phyloP scores from a whole-genome alignment of 768 basidiomycete species.

The Cystofilobasidium macerans region DNA sequence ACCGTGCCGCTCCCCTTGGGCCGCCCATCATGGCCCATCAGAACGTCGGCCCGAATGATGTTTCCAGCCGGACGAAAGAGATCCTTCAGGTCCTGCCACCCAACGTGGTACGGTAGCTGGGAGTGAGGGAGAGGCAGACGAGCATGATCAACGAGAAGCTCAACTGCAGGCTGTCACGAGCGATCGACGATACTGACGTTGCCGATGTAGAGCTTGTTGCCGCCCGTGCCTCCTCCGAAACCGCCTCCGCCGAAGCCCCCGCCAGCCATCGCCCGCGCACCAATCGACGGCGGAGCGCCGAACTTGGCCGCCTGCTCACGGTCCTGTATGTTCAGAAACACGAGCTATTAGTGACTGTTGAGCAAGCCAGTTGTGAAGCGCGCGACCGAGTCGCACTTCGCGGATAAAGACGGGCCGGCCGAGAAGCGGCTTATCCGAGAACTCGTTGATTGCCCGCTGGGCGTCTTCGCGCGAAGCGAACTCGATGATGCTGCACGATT shows the following conservation, averaged over 20 bases:
- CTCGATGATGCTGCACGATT: slow-evolving; percentile 69
- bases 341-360: not conserved
- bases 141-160: not conserved
- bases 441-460: slow-evolving; percentile 75
- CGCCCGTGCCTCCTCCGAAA: slow-evolving; percentile 23
- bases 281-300: slow-evolving; percentile 86
- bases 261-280: slow-evolving; percentile 61
- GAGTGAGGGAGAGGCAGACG: not conserved
- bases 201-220: slow-evolving; percentile 27
- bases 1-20: slow-evolving; percentile 98
- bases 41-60: slow-evolving; percentile 90
- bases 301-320: slow-evolving; percentile 94
- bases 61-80: slow-evolving; percentile 90
- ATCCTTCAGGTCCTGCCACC: slow-evolving; percentile 98
- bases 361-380: not conserved
- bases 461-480: slow-evolving; percentile 81
- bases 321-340: slow-evolving; percentile 48
- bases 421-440: slow-evolving; percentile 79
- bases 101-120: slow-evolving; percentile 89
- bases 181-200: slow-evolving; percentile 15
- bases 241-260: slow-evolving; percentile 27
- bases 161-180: not conserved
- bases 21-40: slow-evolving; percentile 70
- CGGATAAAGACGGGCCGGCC: slow-evolving; percentile 93
- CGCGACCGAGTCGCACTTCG: slow-evolving; percentile 54